These are phyloP conservation scores for Phoma sp. DNA, from an alignment of 2,329 filamentous ascomycete species.

Conservation along the genomic window DNA sequence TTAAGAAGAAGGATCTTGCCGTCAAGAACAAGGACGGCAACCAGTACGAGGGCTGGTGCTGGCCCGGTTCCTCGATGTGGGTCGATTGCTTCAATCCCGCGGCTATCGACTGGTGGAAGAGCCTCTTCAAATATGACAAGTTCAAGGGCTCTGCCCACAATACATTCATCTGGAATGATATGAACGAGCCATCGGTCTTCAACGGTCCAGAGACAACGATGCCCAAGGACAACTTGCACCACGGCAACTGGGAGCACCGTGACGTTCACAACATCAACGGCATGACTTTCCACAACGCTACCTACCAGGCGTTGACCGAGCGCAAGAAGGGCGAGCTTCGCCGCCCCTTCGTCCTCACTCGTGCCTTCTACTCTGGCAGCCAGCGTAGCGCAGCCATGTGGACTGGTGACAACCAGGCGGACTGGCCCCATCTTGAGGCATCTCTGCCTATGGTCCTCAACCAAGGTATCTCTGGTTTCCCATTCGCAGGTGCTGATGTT, in stretches of 20 bases:
- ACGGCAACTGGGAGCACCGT: conserved; percentile 92
- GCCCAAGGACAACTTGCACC: conserved; percentile 97
- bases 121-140: conserved; percentile 82
- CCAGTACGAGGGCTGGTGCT: conserved; percentile 96
- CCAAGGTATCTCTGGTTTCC: conserved; percentile 90
- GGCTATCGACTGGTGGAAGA: conserved; percentile 88
- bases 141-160: conserved; percentile 90
- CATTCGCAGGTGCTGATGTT: conserved; percentile 93
- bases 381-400: conserved; percentile 95
- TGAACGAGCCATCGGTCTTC: conserved; percentile 99
- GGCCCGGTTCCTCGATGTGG: conserved; percentile 97
- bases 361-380: conserved; percentile 89
- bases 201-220: conserved; percentile 98
- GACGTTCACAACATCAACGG: conserved; percentile 97
- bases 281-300: conserved; percentile 94
- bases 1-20: conserved; percentile 83
- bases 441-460: conserved; percentile 93
- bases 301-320: conserved; percentile 81
- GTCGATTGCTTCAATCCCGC: conserved; percentile 95
- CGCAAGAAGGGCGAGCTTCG: conserved; percentile 86
- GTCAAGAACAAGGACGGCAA: conserved; percentile 90
- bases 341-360: conserved; percentile 90
- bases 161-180: conserved; percentile 97
- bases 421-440: conserved; percentile 88
- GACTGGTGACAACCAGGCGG: conserved; percentile 97